Base-by-base conservation (phyloP, 2,329 filamentous ascomycete genomes). In the Rutstroemia sp. region DNA sequence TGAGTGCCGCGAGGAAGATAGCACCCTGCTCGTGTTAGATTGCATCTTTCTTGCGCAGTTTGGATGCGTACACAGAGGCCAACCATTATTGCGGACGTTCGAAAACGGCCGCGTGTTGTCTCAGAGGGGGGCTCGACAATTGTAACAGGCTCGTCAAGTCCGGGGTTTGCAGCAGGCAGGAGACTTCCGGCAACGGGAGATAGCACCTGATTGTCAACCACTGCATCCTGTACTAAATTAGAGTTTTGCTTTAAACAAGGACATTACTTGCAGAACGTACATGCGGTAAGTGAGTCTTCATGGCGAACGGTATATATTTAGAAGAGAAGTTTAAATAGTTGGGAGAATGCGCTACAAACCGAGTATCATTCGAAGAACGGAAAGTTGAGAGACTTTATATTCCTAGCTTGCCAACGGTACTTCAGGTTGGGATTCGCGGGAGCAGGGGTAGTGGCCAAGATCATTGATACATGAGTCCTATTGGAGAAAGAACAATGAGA, bases 1-100 rank as follows among this genome's bases (percentile, higher is more conserved):
- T 66, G n/a, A 70, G 58, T 4, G 68, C 66, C 46, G 68, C 63
- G 17, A 69, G 60, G 23, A 61, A 59, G 5, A 60, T 14, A 21
- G 30, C 30, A n/a, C 21, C 21, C 45, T 48, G 25, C 21, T 19
- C 21, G 25, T 10, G 14, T 46, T 21, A 25, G 21, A 21, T 46
- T n/a, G 0, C 19, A 46, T 10, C 44, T 46, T 27, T 25, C 12
- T 14, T 16, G 21, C 21, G 8, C 12, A 46, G 19, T 46, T 46
- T 7, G 21, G 21, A 46, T 46, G 21, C 44, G 44, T 46, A 25
- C 44, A 23, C 21, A 46, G 17, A 46, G 44, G 21, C 44, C 44
- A 25, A 25, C 19, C 44, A 46, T 46, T 46, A 46, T 46, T 19
- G 19, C 44, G 44, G 21, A 46, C 14, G 44, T 46, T 46, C 21